These are phyloP conservation scores for Aphanocladium album DNA, from an alignment of 2,329 filamentous ascomycete species.

Conservation along the genomic window DNA sequence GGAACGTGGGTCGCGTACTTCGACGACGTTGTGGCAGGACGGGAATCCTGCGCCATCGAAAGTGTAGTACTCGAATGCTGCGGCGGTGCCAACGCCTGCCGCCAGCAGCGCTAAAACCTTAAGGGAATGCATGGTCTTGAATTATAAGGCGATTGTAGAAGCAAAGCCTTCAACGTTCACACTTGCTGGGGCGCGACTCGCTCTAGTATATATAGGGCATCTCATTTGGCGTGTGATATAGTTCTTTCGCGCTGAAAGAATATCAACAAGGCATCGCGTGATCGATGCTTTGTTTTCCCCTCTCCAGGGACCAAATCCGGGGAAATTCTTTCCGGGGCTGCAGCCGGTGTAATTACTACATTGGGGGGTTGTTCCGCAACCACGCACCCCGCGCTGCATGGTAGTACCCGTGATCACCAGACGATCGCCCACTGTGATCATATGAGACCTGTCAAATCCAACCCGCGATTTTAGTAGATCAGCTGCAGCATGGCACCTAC, in stretches of 20 bases:
- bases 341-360: neutral
- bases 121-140: neutral
- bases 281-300: neutral
- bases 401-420: neutral
- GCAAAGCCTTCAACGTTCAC: too few relatives aligned
- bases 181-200: neutral
- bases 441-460: neutral
- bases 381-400: neutral
- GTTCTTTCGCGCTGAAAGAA: too few relatives aligned
- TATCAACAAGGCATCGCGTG: neutral
- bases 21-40: slow-evolving; percentile 41
- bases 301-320: neutral
- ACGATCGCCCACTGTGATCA: neutral
- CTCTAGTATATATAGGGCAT: neutral
- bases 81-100: neutral
- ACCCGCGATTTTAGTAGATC: neutral
- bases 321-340: neutral
- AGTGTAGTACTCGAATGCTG: slow-evolving; percentile 36
- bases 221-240: neutral
- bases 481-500: neutral
- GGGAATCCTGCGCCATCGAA: slow-evolving; percentile 46
- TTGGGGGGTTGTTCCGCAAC: neutral
- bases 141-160: neutral
- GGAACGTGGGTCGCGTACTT: slow-evolving; percentile 39
- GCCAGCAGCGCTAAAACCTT: neutral